Evolutionary conservation across 1,139 yeast genomes (phyloP).

Genomic region (Arxiozyma telluris): DNA sequence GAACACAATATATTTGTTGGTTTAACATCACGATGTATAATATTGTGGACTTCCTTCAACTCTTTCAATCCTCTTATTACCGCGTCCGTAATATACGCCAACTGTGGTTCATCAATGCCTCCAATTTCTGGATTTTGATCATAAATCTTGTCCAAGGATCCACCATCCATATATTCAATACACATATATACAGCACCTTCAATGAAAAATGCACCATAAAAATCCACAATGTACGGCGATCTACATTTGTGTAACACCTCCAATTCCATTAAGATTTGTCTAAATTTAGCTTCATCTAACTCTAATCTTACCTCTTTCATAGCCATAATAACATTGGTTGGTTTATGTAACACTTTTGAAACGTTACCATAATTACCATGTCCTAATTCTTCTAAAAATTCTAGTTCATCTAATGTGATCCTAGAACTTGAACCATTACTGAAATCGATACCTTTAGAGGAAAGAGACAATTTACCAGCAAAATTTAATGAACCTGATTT

Average conservation of each 20-base stretch:
- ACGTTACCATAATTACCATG: conserved; percentile 96
- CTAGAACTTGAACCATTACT: conserved; percentile 80
- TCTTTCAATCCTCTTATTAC: conserved; percentile 78
- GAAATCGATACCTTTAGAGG: conserved; percentile 86
- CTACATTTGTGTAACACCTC: conserved; percentile 87
- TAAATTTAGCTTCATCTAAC: conserved; percentile 80
- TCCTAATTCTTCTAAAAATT: conserved; percentile 78
- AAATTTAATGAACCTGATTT: conserved; percentile 87
- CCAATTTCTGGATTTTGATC: conserved; percentile 39
- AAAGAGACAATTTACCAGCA: conserved; percentile 86
- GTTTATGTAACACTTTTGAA: conserved; percentile 82
- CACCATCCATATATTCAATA: conserved; percentile 98
- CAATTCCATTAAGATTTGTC: conserved; percentile 91
- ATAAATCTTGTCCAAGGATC: conserved; percentile 82
- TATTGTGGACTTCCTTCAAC: conserved; percentile 80
- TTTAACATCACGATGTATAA: conserved; percentile 93
- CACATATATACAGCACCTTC: conserved; percentile 99
- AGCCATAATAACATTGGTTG: conserved; percentile 91
- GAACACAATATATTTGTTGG: conserved; percentile 88
- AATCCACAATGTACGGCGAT: conserved; percentile 86
- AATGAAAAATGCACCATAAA: conserved; percentile 92
- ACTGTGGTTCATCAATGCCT: conserved; percentile 72
- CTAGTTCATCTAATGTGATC: conserved; percentile 79
- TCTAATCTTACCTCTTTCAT: conserved; percentile 94
- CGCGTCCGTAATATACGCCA: conserved; percentile 74